Conservation (phyloP, 108 stramenopile genomes). For the Nitzschia sp. region DNA sequence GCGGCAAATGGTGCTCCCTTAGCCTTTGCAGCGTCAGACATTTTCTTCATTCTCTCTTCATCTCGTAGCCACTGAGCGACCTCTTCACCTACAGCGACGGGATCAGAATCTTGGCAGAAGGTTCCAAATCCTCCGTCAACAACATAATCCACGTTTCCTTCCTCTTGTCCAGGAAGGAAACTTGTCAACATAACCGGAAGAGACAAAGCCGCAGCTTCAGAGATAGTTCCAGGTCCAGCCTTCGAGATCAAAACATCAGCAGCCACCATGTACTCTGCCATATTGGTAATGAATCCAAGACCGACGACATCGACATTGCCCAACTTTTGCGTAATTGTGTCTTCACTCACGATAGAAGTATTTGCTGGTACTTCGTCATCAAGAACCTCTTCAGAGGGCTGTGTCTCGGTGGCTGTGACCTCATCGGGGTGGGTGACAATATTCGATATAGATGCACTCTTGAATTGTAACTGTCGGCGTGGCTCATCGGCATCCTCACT, state of each 20-base stretch:
- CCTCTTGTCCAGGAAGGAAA: constrained; percentile 86
- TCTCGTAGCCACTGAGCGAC: constrained; percentile 68
- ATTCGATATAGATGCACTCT: background rate
- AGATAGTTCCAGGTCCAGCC: constrained; percentile 98
- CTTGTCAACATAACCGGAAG: constrained; percentile 92
- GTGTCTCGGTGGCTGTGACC: background rate
- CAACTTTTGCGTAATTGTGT: constrained; percentile 20
- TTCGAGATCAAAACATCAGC: constrained; percentile 91
- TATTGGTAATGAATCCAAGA: constrained; percentile 89
- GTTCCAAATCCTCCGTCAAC: constrained; percentile 76
- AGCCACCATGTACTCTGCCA: constrained; percentile 98
- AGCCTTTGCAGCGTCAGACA: constrained; percentile 65
- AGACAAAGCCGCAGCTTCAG: constrained; percentile 92
- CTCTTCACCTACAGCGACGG: constrained; percentile 71
- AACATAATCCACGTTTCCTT: constrained; percentile 88
- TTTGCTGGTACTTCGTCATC: background rate
- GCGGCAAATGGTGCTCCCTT: constrained; percentile 77
- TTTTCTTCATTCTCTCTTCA: constrained; percentile 47
- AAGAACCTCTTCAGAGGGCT: background rate
- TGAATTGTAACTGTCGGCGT: background rate
- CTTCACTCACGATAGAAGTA: background rate
- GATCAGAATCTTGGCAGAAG: constrained; percentile 69
- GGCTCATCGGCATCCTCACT: background rate
- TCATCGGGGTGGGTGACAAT: background rate
- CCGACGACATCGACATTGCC: constrained; percentile 67